Percentiles rank a stretch among this genome's conserved stretches.
Conservation (phyloP, 2,329 filamentous ascomycete species). For the Penicillium glabrum region DNA sequence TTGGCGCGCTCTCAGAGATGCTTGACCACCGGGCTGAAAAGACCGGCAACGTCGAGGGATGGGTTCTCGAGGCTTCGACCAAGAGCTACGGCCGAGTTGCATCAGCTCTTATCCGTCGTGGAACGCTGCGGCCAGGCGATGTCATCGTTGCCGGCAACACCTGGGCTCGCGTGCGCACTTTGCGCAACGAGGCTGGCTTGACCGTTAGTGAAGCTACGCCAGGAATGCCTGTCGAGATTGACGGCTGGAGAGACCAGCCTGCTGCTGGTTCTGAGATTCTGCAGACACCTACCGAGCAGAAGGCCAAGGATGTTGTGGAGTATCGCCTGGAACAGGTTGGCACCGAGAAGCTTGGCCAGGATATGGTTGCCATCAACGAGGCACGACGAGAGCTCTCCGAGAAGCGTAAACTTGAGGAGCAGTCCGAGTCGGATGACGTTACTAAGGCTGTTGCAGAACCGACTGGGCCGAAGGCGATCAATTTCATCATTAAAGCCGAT, state of each 20-base stretch:
- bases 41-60: constrained; percentile 80
- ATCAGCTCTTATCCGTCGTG: constrained; percentile 83
- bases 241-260: constrained; percentile 91
- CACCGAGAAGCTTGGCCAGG: constrained; percentile 62
- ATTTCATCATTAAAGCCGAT: constrained; percentile 88
- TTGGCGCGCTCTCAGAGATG: constrained; percentile 81
- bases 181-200: constrained; percentile 81
- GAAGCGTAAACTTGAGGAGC: constrained; percentile 38
- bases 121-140: constrained; percentile 78
- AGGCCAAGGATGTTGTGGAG: constrained; percentile 73
- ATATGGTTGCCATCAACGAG: constrained; percentile 77
- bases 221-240: constrained; percentile 85
- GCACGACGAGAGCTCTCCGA: constrained; percentile 61
- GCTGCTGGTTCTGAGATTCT: constrained; percentile 83
- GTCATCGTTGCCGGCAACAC: constrained; percentile 83
- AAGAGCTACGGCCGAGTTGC: constrained; percentile 83
- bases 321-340: constrained; percentile 73
- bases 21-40: constrained; percentile 82
- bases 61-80: constrained; percentile 88
- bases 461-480: constrained; percentile 59
- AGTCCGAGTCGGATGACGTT: constrained; percentile 34
- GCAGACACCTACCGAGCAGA: constrained; percentile 75
- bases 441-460: constrained; percentile 40
- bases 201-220: constrained; percentile 73
- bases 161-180: constrained; percentile 79